A percentile compares a stretch with the other conserved stretches of the same genome.
These are phyloP conservation scores for Aureobasidium musti DNA, from an alignment of 2,329 filamentous ascomycete species.

Conservation along the genomic window DNA sequence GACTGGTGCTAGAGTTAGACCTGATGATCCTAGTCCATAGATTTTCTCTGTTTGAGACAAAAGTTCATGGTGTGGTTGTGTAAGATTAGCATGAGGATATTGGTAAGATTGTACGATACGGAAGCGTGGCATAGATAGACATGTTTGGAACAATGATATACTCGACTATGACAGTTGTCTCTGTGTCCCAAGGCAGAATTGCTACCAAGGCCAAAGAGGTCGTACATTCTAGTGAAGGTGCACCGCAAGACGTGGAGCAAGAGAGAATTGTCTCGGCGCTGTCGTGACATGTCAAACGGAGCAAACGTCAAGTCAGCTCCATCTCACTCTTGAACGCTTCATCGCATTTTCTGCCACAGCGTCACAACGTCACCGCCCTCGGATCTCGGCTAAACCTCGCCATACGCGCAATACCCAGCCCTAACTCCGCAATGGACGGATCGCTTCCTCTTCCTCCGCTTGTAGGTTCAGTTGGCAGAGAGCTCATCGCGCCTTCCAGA, in stretches of 20 bases:
- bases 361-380: neutral
- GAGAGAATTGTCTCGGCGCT: neutral
- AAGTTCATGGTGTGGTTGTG: constrained; percentile 4
- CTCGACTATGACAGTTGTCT: neutral
- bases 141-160: neutral
- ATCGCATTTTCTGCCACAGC: neutral
- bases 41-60: neutral
- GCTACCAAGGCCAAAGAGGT: neutral
- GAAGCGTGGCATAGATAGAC: constrained; percentile 7
- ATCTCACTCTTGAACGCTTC: neutral
- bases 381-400: neutral
- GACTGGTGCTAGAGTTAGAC: constrained; percentile 39
- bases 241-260: neutral
- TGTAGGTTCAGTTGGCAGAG: constrained; percentile 9
- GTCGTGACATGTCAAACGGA: neutral
- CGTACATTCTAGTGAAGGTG: neutral
- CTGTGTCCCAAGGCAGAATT: neutral
- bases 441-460: neutral
- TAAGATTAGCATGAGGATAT: constrained; percentile 13
- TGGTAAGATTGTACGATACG: constrained; percentile 6
- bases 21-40: constrained; percentile 21
- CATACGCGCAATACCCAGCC: neutral
- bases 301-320: neutral
- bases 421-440: constrained; percentile 18
- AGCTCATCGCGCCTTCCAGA: constrained; percentile 3